Evolutionary conservation across 306 rosid genomes (phyloP), one percentile per base, ranked within the genome.

Genomic region (Castanospermum australe): DNA sequence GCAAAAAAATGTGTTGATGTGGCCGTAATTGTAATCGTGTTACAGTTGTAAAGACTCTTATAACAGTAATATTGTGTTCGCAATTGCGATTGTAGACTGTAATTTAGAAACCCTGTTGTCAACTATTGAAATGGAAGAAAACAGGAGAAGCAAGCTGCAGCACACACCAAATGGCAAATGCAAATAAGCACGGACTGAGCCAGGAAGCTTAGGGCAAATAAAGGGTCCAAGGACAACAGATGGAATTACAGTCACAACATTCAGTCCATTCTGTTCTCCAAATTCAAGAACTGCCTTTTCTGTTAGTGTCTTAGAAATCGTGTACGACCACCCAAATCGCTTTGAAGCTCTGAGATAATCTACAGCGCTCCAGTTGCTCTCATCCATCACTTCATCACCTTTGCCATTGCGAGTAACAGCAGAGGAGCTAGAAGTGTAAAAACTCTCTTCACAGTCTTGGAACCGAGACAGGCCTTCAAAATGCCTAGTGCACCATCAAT

Each of bases 221-320:
- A 92, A 92, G 22, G 92, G 91, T 20, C 97, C 93, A 45, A 81
- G 56, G 60, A 90, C 89, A 30, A 69, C 45, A 41, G 86, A 0
- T 45, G 93, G 96, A 35, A 89, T 39, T 0, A 92, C 2, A 22
- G 92, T 86, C 11, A 92, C 89, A 70, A 84, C 89, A 32, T 90
- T 92, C 69, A 92, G 68, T 1, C 87, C 95, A 81, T 81, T 42
- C 32, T 77, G 36, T 42, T 88, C 84, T 10, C 85, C 89, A 65
- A 84, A 92, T 69, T 88, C 87, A 14, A 90, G 80, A 12, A 84
- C 93, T 35, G 91, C 90, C 35, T 30, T 81, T 52, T 92, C 95
- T 3, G 95, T 82, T 30, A 86, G 51, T 22, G 91, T 88, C 87
- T 90, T 92, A 1, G 95, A 90, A 74, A 83, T 14, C 2, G 63